Conservation (phyloP, 768 basidiomycete genomes). For the Sistotremastrum suecicum region DNA sequence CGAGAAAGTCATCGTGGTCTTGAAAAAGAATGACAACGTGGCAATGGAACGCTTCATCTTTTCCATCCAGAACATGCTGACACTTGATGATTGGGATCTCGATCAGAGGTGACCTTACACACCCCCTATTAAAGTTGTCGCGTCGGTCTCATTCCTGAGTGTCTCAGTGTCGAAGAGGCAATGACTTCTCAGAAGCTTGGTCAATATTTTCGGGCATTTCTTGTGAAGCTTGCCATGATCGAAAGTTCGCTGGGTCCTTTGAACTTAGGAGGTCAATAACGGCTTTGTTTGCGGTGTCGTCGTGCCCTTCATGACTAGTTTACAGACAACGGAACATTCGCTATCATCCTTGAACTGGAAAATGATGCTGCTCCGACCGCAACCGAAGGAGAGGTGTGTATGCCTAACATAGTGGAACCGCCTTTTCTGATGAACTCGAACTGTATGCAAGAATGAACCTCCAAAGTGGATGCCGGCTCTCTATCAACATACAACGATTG, state of each 20-base stretch:
- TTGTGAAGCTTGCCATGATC: constrained; percentile 68
- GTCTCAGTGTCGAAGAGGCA: constrained; percentile 51
- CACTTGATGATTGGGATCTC: constrained; percentile 31
- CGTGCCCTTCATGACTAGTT: constrained; percentile 1
- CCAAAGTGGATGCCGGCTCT: constrained; percentile 74
- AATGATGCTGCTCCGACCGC: constrained; percentile 46
- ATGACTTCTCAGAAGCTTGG: constrained; percentile 49
- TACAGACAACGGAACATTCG: constrained; percentile 62
- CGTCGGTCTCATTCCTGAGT: neutral
- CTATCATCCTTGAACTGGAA: constrained; percentile 67
- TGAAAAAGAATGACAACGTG: constrained; percentile 68
- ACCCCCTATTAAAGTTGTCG: neutral
- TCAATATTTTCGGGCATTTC: constrained; percentile 70
- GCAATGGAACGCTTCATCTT: constrained; percentile 87
- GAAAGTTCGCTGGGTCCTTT: constrained; percentile 56
- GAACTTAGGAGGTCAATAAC: constrained; percentile 31
- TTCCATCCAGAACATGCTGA: constrained; percentile 77
- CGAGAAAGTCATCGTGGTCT: constrained; percentile 67
- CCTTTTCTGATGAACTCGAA: neutral
- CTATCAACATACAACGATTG: constrained; percentile 52
- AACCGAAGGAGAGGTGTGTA: constrained; percentile 29
- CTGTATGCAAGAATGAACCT: constrained; percentile 32
- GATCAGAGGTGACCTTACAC: neutral
- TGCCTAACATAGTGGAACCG: neutral
- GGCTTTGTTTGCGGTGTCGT: neutral